A percentile compares a stretch with the other conserved stretches of the same genome.
These are phyloP conservation scores for Gossypium stocksii DNA, from an alignment of 345 rosid species.

Conservation along the genomic window DNA sequence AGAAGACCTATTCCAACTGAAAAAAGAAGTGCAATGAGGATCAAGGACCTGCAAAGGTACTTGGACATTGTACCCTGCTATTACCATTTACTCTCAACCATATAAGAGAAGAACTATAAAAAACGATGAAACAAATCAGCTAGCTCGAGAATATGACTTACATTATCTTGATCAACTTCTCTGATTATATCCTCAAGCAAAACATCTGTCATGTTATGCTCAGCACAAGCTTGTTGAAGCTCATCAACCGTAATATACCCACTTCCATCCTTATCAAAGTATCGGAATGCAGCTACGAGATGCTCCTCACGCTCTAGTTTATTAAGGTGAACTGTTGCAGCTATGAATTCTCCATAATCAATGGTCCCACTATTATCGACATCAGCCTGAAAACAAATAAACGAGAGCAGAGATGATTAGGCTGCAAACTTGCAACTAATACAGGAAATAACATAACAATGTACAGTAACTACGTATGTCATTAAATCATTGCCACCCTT, in stretches of 20 bases:
- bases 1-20: background rate
- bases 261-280: conserved; percentile 93
- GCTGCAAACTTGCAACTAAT: conserved; percentile 15
- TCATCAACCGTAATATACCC: conserved; percentile 96
- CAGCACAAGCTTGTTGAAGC: conserved; percentile 93
- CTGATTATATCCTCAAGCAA: conserved; percentile 84
- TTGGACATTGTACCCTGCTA: background rate
- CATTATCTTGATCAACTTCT: conserved; percentile 98
- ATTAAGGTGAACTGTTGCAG: conserved; percentile 95
- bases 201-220: conserved; percentile 88
- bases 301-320: conserved; percentile 96
- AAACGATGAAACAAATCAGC: background rate
- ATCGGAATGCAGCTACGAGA: conserved; percentile 90
- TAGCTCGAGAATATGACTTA: conserved; percentile 31
- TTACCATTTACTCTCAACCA: conserved; percentile 8
- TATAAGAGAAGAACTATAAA: conserved; percentile 21
- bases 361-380: conserved; percentile 98
- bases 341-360: conserved; percentile 93
- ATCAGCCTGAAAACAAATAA: conserved; percentile 64
- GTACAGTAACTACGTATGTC: background rate
- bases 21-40: background rate
- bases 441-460: background rate
- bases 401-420: conserved; percentile 9
- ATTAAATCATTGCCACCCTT: background rate
- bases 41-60: background rate